Evolutionary conservation across 768 basidiomycete species (phyloP).

Genomic region (Gyrodon lividus): DNA sequence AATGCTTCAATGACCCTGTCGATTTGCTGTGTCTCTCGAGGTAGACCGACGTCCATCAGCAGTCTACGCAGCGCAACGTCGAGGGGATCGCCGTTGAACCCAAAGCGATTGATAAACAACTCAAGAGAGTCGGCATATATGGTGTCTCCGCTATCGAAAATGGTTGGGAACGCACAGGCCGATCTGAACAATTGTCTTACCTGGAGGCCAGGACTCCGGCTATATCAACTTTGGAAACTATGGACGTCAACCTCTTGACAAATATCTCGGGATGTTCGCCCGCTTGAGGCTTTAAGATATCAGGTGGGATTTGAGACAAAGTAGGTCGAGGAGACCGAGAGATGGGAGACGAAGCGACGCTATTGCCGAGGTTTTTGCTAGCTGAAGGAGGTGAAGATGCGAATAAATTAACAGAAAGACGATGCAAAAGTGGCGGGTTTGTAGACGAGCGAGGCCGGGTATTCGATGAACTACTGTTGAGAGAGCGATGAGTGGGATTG

Average conservation of each 20-base stretch:
- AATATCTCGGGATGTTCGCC: slow-evolving; percentile 74
- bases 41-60: slow-evolving; percentile 88
- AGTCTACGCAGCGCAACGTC: slow-evolving; percentile 89
- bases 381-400: slow-evolving; percentile 42
- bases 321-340: slow-evolving; percentile 46
- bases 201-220: slow-evolving; percentile 78
- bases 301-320: slow-evolving; percentile 40
- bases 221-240: slow-evolving; percentile 76
- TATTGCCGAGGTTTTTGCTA: slow-evolving; percentile 17
- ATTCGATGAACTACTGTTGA: slow-evolving; percentile 34
- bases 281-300: slow-evolving; percentile 52
- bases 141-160: slow-evolving; percentile 55
- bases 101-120: slow-evolving; percentile 72
- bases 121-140: slow-evolving; percentile 70
- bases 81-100: slow-evolving; percentile 77
- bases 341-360: slow-evolving; percentile 20
- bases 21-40: slow-evolving; percentile 97
- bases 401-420: slow-evolving; percentile 67
- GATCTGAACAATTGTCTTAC: slow-evolving; percentile 39
- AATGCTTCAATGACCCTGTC: slow-evolving; percentile 97
- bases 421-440: slow-evolving; percentile 68
- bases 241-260: slow-evolving; percentile 58
- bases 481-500: slow-evolving; percentile 11
- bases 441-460: slow-evolving; percentile 50
- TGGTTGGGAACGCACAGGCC: slow-evolving; percentile 8